These are phyloP conservation scores for Coemansia sp. DNA, from an alignment of 192 early-diverging fungal species.

Conservation along the genomic window DNA sequence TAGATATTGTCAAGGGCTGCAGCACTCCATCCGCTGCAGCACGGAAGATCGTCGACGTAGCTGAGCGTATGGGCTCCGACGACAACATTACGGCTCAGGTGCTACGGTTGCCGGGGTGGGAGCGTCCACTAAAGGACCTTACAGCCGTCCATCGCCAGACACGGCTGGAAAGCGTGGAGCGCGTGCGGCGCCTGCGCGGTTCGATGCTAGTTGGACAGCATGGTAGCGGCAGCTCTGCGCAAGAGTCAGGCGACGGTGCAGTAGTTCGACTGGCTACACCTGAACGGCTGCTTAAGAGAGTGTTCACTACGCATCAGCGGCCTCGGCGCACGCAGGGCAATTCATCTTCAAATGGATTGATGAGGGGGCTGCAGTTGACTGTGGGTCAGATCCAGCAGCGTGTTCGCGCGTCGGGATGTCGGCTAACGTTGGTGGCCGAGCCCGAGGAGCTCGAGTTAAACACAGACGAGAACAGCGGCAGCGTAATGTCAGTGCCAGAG, in stretches of 20 bases:
- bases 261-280: conserved; percentile 27
- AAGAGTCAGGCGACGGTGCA: conserved; percentile 15
- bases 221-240: conserved; percentile 23
- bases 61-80: conserved; percentile 66
- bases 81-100: conserved; percentile 73
- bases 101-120: conserved; percentile 71
- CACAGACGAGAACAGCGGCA: conserved; percentile 49
- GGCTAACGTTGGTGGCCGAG: conserved; percentile 46
- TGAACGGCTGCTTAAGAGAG: conserved; percentile 47
- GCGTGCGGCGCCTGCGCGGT: conserved; percentile 39
- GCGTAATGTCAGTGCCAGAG: conserved; percentile 46
- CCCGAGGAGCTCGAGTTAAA: conserved; percentile 41
- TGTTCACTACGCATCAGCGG: conserved; percentile 52
- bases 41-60: conserved; percentile 59
- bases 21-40: conserved; percentile 58
- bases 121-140: conserved; percentile 61
- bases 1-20: conserved; percentile 68
- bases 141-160: conserved; percentile 63
- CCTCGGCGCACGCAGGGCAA: conserved; percentile 13
- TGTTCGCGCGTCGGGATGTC: conserved; percentile 42
- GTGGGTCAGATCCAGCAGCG: conserved; percentile 52
- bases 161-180: conserved; percentile 59
- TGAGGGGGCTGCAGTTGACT: conserved; percentile 21
- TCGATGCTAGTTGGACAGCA: conserved; percentile 48
- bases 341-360: neutral